phyloP scores from a whole-genome alignment of 352 stramenopile genomes.

The Discostella stelligera region DNA sequence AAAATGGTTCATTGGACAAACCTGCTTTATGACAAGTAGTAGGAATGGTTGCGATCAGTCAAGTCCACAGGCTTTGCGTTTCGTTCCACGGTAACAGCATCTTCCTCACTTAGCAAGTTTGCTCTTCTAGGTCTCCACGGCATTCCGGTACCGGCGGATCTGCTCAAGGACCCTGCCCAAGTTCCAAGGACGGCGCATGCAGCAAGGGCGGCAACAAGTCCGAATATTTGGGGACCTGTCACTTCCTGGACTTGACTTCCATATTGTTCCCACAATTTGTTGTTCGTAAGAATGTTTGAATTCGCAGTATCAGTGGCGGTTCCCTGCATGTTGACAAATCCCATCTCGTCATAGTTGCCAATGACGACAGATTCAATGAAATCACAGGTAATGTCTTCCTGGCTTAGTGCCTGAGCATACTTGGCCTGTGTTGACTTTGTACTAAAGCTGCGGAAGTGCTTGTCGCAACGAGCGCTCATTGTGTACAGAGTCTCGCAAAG shows the following conservation, averaged over 20 bases:
- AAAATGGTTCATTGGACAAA: no score
- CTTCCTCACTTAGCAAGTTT: neutral
- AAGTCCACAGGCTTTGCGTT: neutral
- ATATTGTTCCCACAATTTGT: slow-evolving; percentile 12
- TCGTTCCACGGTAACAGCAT: slow-evolving; percentile 7
- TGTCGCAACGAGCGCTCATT: slow-evolving; percentile 34
- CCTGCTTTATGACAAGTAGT: slow-evolving; percentile 10
- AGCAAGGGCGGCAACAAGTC: slow-evolving; percentile 22
- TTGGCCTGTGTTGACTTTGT: slow-evolving; percentile 15
- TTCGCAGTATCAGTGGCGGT: slow-evolving; percentile 3
- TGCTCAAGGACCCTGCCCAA: slow-evolving; percentile 14
- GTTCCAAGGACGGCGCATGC: slow-evolving; percentile 26
- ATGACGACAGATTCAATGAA: slow-evolving; percentile 71
- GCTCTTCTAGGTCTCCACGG: slow-evolving; percentile 6
- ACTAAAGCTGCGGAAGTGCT: slow-evolving; percentile 36
- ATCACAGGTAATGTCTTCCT: slow-evolving; percentile 68
- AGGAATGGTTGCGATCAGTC: neutral
- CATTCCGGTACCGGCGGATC: neutral
- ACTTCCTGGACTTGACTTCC: slow-evolving; percentile 19
- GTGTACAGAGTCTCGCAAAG: slow-evolving; percentile 17
- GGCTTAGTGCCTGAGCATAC: slow-evolving; percentile 23
- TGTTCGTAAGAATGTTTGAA: slow-evolving; percentile 9
- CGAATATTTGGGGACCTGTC: slow-evolving; percentile 34
- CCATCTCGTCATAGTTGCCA: slow-evolving; percentile 72
- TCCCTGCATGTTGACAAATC: slow-evolving; percentile 26